Conservation (phyloP, 176 grass and related monocot genomes). For the Puya raimondii region DNA sequence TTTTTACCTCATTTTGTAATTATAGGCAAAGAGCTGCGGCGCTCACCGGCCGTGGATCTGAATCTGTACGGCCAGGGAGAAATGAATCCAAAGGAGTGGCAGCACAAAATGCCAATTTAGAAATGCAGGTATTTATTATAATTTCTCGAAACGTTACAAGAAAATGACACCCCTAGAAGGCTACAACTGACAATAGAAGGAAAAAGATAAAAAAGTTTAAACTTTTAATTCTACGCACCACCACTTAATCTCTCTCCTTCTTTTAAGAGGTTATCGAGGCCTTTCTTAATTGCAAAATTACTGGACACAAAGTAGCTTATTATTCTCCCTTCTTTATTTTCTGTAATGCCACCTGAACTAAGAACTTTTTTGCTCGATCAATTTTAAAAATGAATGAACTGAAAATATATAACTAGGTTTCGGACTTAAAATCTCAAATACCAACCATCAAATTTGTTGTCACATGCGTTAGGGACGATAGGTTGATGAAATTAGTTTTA, state of each 20-base stretch:
- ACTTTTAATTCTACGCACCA: no score
- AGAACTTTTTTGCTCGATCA: no score
- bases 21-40: slow-evolving; percentile 46
- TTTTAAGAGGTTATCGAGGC: no score
- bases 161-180: neutral
- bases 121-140: slow-evolving; percentile 37
- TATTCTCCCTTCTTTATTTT: no score
- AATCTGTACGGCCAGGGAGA: slow-evolving; percentile 40
- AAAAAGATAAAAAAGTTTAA: neutral
- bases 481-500: neutral
- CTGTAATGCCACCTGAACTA: no score
- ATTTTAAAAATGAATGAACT: no score
- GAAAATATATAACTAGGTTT: no score
- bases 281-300: no score
- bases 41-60: slow-evolving; percentile 37
- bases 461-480: neutral
- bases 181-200: no score
- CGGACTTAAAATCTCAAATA: neutral
- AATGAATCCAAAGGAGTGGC: slow-evolving; percentile 39
- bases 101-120: slow-evolving; percentile 23
- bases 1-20: neutral
- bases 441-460: neutral
- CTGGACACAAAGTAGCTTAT: no score
- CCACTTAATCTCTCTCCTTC: no score
- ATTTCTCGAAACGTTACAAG: neutral